Conservation (phyloP, 2,329 filamentous ascomycete genomes). For the Colletotrichum costaricense region DNA sequence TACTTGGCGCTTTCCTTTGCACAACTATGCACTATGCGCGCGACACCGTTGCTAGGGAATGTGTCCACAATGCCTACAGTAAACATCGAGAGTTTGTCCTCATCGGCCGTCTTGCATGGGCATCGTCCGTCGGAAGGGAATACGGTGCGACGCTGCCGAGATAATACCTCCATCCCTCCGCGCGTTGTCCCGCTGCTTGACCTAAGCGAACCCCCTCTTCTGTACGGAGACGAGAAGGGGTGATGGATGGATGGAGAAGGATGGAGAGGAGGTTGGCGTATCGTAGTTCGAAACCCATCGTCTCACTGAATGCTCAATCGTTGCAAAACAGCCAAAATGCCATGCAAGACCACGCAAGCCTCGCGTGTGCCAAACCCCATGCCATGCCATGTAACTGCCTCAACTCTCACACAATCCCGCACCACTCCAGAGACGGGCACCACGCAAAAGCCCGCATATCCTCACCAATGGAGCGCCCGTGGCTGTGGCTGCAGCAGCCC, state of each 20-base stretch:
- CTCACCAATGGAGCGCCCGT: constrained; percentile 14
- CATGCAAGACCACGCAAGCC: constrained; percentile 26
- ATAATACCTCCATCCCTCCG: not conserved
- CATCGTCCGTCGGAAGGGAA: constrained; percentile 11
- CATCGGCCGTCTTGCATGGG: constrained; percentile 29
- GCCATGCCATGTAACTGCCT: not conserved
- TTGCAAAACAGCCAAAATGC: constrained; percentile 19
- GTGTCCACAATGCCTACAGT: not conserved
- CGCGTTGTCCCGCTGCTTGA: not conserved
- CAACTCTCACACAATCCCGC: not conserved
- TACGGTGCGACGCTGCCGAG: not conserved
- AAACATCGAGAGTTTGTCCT: not conserved
- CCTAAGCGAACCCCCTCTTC: not conserved
- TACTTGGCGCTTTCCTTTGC: not conserved
- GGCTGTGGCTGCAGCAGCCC: constrained; percentile 26
- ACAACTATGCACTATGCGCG: constrained; percentile 8
- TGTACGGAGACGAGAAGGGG: not conserved
- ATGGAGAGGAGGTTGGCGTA: not conserved
- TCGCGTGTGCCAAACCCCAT: constrained; percentile 4
- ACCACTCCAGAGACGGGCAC: not conserved
- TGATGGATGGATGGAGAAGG: not conserved
- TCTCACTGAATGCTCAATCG: not conserved
- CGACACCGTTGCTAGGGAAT: not conserved
- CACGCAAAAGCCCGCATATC: not conserved
- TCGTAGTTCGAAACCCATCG: not conserved